These are phyloP conservation scores for Xerocomus amazonicus DNA, from an alignment of 1,284 basidiomycete genomes.

Conservation along the genomic window DNA sequence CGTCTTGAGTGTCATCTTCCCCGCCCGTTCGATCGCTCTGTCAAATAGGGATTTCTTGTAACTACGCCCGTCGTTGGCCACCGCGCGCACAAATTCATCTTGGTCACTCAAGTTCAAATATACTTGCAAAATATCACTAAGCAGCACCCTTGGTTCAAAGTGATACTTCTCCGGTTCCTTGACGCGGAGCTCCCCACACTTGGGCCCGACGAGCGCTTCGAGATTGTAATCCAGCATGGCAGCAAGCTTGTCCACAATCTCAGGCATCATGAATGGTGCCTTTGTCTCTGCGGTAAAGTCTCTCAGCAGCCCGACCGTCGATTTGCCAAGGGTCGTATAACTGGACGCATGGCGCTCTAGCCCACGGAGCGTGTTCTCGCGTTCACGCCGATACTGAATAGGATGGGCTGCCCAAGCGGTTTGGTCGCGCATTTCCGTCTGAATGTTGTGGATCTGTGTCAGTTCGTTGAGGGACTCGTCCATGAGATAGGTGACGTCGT, in stretches of 20 bases:
- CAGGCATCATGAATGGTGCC: conserved; percentile 91
- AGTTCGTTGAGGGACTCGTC: conserved; percentile 94
- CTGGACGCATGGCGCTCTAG: conserved; percentile 83
- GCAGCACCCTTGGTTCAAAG: conserved; percentile 82
- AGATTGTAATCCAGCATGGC: conserved; percentile 98
- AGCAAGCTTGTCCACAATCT: conserved; percentile 94
- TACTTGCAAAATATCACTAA: conserved; percentile 88
- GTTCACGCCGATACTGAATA: conserved; percentile 77
- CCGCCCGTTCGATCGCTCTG: conserved; percentile 70
- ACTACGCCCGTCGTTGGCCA: conserved; percentile 91
- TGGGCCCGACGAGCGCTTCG: conserved; percentile 84
- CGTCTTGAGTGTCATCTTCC: conserved; percentile 70
- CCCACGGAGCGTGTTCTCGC: conserved; percentile 72
- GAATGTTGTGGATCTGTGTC: conserved; percentile 83
- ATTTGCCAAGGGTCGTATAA: conserved; percentile 84
- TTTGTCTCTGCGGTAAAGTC: conserved; percentile 91
- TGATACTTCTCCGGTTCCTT: conserved; percentile 85
- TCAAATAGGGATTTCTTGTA: conserved; percentile 87
- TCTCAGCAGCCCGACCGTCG: conserved; percentile 86
- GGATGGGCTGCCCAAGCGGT: conserved; percentile 66
- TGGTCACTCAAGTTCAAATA: conserved; percentile 87
- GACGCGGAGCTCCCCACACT: conserved; percentile 80
- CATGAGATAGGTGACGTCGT: conserved; percentile 97
- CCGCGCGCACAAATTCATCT: conserved; percentile 80
- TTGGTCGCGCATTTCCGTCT: conserved; percentile 79